phyloP scores from a whole-genome alignment of 371 early-diverging fungal genomes.

The Syncephalastrum sp. region DNA sequence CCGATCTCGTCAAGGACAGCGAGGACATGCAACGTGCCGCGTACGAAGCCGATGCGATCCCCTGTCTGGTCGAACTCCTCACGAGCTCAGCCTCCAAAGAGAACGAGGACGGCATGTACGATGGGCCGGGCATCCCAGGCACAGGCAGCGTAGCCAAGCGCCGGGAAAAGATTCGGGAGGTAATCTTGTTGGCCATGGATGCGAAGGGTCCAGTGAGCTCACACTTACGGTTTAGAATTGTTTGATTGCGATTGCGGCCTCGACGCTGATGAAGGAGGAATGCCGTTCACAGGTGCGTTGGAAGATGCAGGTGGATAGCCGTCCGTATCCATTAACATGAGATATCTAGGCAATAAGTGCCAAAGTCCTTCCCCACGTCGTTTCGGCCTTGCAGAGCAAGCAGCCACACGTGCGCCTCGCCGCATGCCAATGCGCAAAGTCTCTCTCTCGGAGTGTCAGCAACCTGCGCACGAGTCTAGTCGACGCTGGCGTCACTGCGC shows the following conservation, averaged over 20 bases:
- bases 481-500: slow-evolving; percentile 76
- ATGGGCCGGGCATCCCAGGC: slow-evolving; percentile 37
- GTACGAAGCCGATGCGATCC: slow-evolving; percentile 75
- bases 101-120: slow-evolving; percentile 39
- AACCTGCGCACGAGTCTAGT: slow-evolving; percentile 79
- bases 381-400: slow-evolving; percentile 65
- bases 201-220: not conserved
- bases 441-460: slow-evolving; percentile 79
- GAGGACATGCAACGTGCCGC: slow-evolving; percentile 81
- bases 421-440: slow-evolving; percentile 79
- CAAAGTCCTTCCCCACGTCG: slow-evolving; percentile 76
- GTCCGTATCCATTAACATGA: not conserved
- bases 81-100: slow-evolving; percentile 37
- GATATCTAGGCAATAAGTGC: slow-evolving; percentile 64
- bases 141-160: slow-evolving; percentile 53
- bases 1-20: slow-evolving; percentile 72
- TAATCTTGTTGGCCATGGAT: slow-evolving; percentile 8
- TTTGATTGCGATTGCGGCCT: slow-evolving; percentile 76
- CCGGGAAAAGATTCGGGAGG: slow-evolving; percentile 68
- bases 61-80: slow-evolving; percentile 65
- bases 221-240: slow-evolving; percentile 46
- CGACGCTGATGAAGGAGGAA: slow-evolving; percentile 75
- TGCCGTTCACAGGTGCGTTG: slow-evolving; percentile 65
- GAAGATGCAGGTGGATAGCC: not conserved
- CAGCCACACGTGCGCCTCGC: slow-evolving; percentile 66